These are phyloP conservation scores for Pisolithus marmoratus DNA, from an alignment of 768 basidiomycete genomes.

Conservation along the genomic window DNA sequence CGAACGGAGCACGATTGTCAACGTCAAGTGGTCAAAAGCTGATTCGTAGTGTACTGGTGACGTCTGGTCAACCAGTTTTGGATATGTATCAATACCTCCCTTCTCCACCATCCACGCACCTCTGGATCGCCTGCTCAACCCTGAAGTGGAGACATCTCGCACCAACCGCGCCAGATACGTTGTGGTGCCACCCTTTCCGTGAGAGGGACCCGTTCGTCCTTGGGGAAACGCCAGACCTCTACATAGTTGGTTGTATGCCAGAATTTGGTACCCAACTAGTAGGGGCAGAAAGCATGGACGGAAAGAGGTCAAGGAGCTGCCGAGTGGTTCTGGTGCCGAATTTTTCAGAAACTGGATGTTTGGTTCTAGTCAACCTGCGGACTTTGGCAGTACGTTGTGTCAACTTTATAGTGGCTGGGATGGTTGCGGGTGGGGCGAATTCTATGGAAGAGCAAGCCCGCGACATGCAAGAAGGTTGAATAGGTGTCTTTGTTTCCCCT, in stretches of 20 bases:
- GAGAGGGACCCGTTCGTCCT: slow-evolving; percentile 87
- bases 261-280: slow-evolving; percentile 73
- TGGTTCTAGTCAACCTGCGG: slow-evolving; percentile 77
- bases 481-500: not conserved
- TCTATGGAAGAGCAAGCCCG: slow-evolving; percentile 4
- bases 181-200: slow-evolving; percentile 97
- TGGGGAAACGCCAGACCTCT: slow-evolving; percentile 79
- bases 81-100: slow-evolving; percentile 94
- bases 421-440: slow-evolving; percentile 17
- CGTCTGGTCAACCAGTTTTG: slow-evolving; percentile 89
- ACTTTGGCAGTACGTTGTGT: slow-evolving; percentile 67
- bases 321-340: slow-evolving; percentile 77
- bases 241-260: slow-evolving; percentile 89
- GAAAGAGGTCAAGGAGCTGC: slow-evolving; percentile 37
- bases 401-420: slow-evolving; percentile 43
- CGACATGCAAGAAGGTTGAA: slow-evolving; percentile 23
- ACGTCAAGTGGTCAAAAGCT: slow-evolving; percentile 15
- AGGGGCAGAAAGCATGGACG: slow-evolving; percentile 26
- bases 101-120: slow-evolving; percentile 60
- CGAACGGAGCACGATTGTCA: not conserved
- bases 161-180: slow-evolving; percentile 97
- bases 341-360: slow-evolving; percentile 70
- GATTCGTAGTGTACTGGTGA: slow-evolving; percentile 65
- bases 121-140: slow-evolving; percentile 72
- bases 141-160: slow-evolving; percentile 94